Evolutionary conservation across 805 yeast species (phyloP), one percentile per base, ranked within the genome.

Genomic region (Jamesozyma spencerorum): DNA sequence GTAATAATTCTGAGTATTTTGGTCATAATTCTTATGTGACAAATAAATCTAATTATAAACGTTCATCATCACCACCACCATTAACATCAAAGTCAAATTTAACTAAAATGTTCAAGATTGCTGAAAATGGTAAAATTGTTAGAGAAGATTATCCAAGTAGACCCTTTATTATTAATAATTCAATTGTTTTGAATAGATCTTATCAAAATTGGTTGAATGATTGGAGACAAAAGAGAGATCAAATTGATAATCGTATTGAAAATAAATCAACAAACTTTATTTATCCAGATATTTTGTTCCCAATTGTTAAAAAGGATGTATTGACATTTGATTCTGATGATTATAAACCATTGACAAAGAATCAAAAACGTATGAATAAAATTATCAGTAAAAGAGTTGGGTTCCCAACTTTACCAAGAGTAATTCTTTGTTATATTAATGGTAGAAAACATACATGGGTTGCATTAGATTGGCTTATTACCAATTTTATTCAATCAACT

Each of bases 391-490:
- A 49, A 24, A 48, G 46, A 19, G 44, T 53, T 4, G 61, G 58
- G 14, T 51, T 42, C 18, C 51, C 56, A 5, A 53, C 49, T 26
- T 44, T 48, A 4, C 61, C 64, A 30, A 65, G 87, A 50, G 70
- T 71, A 1, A 65, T 82, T 4, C 53, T 83, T 55, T 77, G 80
- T 22, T 81, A 81, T 53, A 65, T 84, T 24, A 69, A 79, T 48
- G 94, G 86, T 2, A 64, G 90, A 44, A 69, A 65, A 41, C 90
- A 83, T 62, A 80, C 92, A 0, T 84, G 94, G 94, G 85, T 81
- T 10, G 78, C 86, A 1, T 58, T 84, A 20, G 94, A 84, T 57
- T 84, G 84, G 79, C 64, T 75, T 5, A 60, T 82, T 40, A 67
- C 66, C 36, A 63, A 68, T 32, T 61, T 80, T 11, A 58, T 80